These are phyloP conservation scores for Brassica juncea DNA, from an alignment of 345 rosid genomes.

Conservation along the genomic window DNA sequence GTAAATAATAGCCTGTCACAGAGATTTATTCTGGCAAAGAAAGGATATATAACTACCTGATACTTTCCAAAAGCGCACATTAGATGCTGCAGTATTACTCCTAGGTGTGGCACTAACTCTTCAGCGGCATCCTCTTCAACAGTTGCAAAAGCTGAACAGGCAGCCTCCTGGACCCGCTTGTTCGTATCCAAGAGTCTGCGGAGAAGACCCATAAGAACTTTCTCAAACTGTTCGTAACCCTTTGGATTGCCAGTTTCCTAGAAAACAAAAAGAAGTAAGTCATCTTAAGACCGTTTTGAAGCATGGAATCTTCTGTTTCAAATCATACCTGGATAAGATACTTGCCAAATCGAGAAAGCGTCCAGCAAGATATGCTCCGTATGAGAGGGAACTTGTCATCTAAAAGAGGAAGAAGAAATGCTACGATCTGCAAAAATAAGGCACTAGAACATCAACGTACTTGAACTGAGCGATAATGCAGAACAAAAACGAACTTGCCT, in stretches of 20 bases:
- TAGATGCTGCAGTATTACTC: conserved; percentile 87
- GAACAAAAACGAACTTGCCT: conserved; percentile 51
- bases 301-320: background rate
- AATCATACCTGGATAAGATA: conserved; percentile 82
- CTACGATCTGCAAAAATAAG: conserved; percentile 67
- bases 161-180: conserved; percentile 99
- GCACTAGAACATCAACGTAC: background rate
- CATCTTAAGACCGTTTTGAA: conserved; percentile 17
- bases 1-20: conserved; percentile 5
- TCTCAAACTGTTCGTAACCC: conserved; percentile 82
- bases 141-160: conserved; percentile 98
- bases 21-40: conserved; percentile 3
- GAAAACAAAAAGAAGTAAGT: background rate
- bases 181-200: conserved; percentile 82
- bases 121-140: conserved; percentile 98
- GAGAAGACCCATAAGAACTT: conserved; percentile 80
- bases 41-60: conserved; percentile 58
- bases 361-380: conserved; percentile 97
- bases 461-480: conserved; percentile 9
- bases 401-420: conserved; percentile 86
- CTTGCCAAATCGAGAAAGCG: conserved; percentile 97
- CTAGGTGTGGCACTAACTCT: conserved; percentile 78
- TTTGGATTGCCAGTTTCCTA: conserved; percentile 71
- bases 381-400: conserved; percentile 93
- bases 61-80: conserved; percentile 97